Evolutionary conservation across 139 green algal genomes (phyloP).

Genomic region (Picochlorum sp.): DNA sequence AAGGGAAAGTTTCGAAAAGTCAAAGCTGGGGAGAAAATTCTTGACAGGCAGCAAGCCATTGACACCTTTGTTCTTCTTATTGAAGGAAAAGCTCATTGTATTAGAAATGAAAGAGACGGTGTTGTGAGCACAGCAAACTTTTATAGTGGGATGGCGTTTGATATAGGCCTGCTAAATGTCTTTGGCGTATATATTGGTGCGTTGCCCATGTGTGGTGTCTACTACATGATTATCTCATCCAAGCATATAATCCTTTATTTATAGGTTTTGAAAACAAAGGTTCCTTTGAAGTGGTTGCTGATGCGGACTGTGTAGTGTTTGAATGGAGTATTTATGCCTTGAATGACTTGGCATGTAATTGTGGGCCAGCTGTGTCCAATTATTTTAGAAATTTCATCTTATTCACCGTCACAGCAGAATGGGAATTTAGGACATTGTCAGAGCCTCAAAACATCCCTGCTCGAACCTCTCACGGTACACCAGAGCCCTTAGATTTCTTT

Average conservation of each 20-base stretch:
- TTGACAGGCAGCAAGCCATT: background rate
- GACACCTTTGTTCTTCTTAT: slow-evolving; percentile 18
- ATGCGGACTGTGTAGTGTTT: slow-evolving; percentile 25
- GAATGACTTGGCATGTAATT: slow-evolving; percentile 9
- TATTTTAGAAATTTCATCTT: slow-evolving; percentile 22
- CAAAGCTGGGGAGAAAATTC: slow-evolving; percentile 7
- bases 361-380: slow-evolving; percentile 12
- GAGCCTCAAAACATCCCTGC: background rate
- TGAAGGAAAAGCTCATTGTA: slow-evolving; percentile 12
- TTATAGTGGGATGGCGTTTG: slow-evolving; percentile 11
- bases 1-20: slow-evolving; percentile 10
- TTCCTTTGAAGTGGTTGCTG: background rate
- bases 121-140: background rate
- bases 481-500: background rate
- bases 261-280: slow-evolving; percentile 13
- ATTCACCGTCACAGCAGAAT: slow-evolving; percentile 8
- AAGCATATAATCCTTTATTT: too few species aligned
- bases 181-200: slow-evolving; percentile 17
- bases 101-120: background rate
- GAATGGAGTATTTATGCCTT: slow-evolving; percentile 16
- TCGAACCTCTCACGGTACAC: slow-evolving; percentile 11
- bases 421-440: background rate
- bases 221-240: too few species aligned
- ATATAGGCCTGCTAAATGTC: slow-evolving; percentile 9
- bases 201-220: too few species aligned